Evolutionary conservation across 306 rosid genomes (phyloP), one percentile per base, ranked within the genome.

Genomic region (Rosa rugosa): DNA sequence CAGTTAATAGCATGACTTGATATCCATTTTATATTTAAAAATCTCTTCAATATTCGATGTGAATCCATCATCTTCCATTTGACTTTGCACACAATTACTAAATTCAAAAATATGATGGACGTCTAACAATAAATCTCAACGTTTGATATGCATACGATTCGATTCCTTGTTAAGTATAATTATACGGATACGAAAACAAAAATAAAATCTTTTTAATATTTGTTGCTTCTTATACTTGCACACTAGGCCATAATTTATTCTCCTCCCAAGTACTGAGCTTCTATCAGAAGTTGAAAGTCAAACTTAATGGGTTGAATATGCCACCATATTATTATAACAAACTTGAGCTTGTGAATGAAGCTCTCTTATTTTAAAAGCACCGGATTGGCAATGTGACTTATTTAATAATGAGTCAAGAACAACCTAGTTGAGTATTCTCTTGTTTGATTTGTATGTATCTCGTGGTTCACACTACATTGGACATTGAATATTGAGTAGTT

Each of bases 111-210:
- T 34, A 5, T 17, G 13, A 18, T 3, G 25, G 18, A 10, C 10
- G 18, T 42, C 8, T 54, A 25, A 75, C 20, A 69, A 75, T 11
- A 7, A 64, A n/a, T n/a, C n/a, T n/a, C n/a, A 72, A 70, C 66
- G 72, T 38, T 84, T 71, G 83, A 76, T 80, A 34, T 51, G 64
- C 81, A 40, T 16, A 56, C 27, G 81, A 80, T 84, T 71, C 80
- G 87, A 84, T 84, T 84, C 75, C 8, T 11, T 64, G 64, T n/a
- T 47, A 9, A 14, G 22, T 44, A 57, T 18, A 57, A 23, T 68
- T 66, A 50, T 1, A 10, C 56, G 65, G 9, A 25, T 50, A 75
- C 9, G 57, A 36, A 72, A 22, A 23, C 10, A 31, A 18, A 36
- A 8, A 42, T 22, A 18, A 5, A 51, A 77, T 77, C 56, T 51